Evolutionary conservation across 345 rosid genomes (phyloP).

Genomic region (Geranium brycei): DNA sequence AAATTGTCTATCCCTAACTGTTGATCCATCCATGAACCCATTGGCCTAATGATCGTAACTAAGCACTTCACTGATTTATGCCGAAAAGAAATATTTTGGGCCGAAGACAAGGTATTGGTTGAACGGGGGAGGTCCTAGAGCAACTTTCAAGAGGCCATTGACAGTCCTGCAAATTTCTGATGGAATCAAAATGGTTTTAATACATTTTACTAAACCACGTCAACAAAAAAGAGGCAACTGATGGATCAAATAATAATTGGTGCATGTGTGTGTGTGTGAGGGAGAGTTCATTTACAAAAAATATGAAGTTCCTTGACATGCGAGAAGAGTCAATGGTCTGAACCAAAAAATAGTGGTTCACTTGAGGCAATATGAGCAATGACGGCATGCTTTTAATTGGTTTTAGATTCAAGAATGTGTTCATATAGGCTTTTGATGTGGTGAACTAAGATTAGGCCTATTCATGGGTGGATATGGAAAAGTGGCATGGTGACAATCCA

Average conservation of each 20-base stretch:
- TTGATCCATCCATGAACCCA: slow-evolving; percentile 94
- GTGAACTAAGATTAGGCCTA: too few species aligned
- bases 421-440: too few species aligned
- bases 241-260: too few species aligned
- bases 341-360: too few species aligned
- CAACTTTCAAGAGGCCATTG: slow-evolving; percentile 54
- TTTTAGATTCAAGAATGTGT: too few species aligned
- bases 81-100: slow-evolving; percentile 45
- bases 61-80: slow-evolving; percentile 59
- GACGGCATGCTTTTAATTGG: too few species aligned
- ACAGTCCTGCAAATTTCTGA: slow-evolving; percentile 47
- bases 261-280: background rate
- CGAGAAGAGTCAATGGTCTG: too few species aligned
- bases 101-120: slow-evolving; percentile 60
- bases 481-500: too few species aligned
- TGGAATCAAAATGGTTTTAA: slow-evolving; percentile 81
- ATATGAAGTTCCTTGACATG: too few species aligned
- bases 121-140: slow-evolving; percentile 89
- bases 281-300: background rate
- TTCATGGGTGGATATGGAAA: too few species aligned
- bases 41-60: slow-evolving; percentile 66
- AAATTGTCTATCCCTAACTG: slow-evolving; percentile 53
- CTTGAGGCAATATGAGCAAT: too few species aligned
- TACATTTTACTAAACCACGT: slow-evolving; percentile 23
- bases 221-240: too few species aligned